Conservation (phyloP, 2,329 filamentous ascomycete genomes). For the Venturia pyrina region DNA sequence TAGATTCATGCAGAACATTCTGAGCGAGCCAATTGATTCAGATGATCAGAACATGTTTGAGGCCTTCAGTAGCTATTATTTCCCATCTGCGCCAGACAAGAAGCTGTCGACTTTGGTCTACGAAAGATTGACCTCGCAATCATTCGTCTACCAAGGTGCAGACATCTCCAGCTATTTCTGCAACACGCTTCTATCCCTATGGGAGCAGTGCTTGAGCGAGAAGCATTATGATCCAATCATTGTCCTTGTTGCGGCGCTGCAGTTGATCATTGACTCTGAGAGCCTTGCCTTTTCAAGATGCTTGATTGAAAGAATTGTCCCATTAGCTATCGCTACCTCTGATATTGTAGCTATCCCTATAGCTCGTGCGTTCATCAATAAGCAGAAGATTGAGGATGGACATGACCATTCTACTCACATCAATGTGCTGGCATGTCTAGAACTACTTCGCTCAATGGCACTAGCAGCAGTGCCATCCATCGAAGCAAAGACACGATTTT, state of each 20-base stretch:
- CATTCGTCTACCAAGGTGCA: slow-evolving; percentile 38
- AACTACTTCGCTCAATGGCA: slow-evolving; percentile 54
- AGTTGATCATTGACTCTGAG: slow-evolving; percentile 54
- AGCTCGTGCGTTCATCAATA: slow-evolving; percentile 14
- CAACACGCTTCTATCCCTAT: slow-evolving; percentile 53
- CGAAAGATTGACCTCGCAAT: slow-evolving; percentile 46
- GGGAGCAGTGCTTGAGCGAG: slow-evolving; percentile 58
- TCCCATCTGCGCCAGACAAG: slow-evolving; percentile 52
- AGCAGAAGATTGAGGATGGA: slow-evolving; percentile 23
- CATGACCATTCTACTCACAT: slow-evolving; percentile 46
- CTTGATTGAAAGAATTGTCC: slow-evolving; percentile 47
- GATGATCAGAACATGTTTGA: slow-evolving; percentile 57
- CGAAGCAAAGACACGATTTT: slow-evolving; percentile 44
- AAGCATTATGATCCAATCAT: slow-evolving; percentile 52
- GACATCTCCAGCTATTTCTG: slow-evolving; percentile 54
- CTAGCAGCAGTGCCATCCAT: slow-evolving; percentile 43
- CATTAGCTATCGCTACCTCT: slow-evolving; percentile 34
- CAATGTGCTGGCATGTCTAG: slow-evolving; percentile 53
- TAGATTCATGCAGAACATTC: slow-evolving; percentile 47
- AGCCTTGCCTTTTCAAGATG: slow-evolving; percentile 48
- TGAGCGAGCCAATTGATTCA: slow-evolving; percentile 48
- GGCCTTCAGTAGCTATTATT: slow-evolving; percentile 51
- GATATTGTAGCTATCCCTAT: slow-evolving; percentile 46
- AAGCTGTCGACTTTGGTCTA: slow-evolving; percentile 60
- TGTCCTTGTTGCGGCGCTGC: slow-evolving; percentile 54